Evolutionary conservation across 371 early-diverging fungal genomes (phyloP), one percentile per base, ranked within the genome.

Genomic region (Mortierella sp.): DNA sequence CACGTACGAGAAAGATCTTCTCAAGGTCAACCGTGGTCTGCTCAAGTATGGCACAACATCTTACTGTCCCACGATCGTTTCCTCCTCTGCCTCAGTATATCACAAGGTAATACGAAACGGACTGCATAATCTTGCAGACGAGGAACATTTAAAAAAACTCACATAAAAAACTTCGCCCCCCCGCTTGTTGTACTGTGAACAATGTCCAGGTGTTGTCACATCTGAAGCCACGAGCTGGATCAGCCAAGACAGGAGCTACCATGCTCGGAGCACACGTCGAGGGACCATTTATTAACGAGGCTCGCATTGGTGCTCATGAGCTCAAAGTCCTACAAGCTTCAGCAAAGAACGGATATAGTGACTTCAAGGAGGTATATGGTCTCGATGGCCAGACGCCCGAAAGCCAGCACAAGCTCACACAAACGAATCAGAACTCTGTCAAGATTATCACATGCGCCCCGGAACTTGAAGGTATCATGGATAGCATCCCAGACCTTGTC

Each of bases 191-290:
- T n/a, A n/a, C n/a, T n/a, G n/a, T n/a, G n/a, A 30, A 8, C 42
- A 28, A 23, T 24, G 9, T 26, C n/a, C 63, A 89, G 88, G 85
- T 89, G 3, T 82, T 94, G 17, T 88, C 91, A 12, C 83, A 87
- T 39, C 81, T 94, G 52, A 85, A 85, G 30, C 87, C 85, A 34
- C 88, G 93, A 55, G 79, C 84, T n/a, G 95, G 94, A 56, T 87
- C 84, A 7, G 82, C 83, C 27, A 72, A 80, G n/a, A 82, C 79
- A 31, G 93, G 93, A 19, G 94, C 95, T 11, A 89, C 89, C 32
- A 86, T 94, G n/a, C 82, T 95, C 11, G 95, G 90, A 19, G 93
- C 92, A 8, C 95, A 95, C 75, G 72, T 93, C 17, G 95, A 95
- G 75, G 94, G 94, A 3, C 94, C 94, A 19, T 95, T 95, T 72